phyloP scores from a whole-genome alignment of 257 asterid genomes.

The Henckelia pumila region DNA sequence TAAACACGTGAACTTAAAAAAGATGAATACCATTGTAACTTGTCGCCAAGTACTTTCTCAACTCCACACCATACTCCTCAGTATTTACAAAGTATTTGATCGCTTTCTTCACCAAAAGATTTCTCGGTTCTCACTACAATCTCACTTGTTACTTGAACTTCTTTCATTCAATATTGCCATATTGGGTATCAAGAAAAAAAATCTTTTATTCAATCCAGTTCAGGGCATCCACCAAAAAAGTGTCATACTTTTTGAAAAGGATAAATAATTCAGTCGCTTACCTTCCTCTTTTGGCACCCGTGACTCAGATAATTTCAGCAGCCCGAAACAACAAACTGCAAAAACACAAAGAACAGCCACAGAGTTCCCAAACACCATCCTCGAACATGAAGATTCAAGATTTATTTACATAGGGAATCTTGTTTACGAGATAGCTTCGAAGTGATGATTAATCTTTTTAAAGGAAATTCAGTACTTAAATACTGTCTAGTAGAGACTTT shows the following conservation, averaged over 20 bases:
- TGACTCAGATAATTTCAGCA: conserved; percentile 35
- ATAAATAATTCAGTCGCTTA: conserved; percentile 18
- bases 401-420: not conserved
- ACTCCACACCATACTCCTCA: conserved; percentile 7
- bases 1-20: not conserved
- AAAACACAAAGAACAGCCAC: conserved; percentile 30
- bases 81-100: not conserved
- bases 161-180: not conserved
- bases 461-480: too few relatives aligned
- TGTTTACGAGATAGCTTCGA: too few relatives aligned
- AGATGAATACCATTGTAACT: not conserved
- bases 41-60: not conserved
- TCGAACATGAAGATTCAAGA: conserved; percentile 23
- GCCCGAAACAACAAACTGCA: conserved; percentile 24
- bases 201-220: conserved; percentile 10
- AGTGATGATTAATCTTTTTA: too few relatives aligned
- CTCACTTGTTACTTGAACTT: not conserved
- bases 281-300: conserved; percentile 59
- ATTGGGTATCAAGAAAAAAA: not conserved
- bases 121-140: not conserved
- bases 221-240: conserved; percentile 17
- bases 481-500: too few relatives aligned
- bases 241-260: not conserved
- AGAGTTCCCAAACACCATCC: conserved; percentile 29
- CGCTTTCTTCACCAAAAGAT: not conserved